phyloP scores from a whole-genome alignment of 75 land plant species.

The Selaginella tamariscina region DNA sequence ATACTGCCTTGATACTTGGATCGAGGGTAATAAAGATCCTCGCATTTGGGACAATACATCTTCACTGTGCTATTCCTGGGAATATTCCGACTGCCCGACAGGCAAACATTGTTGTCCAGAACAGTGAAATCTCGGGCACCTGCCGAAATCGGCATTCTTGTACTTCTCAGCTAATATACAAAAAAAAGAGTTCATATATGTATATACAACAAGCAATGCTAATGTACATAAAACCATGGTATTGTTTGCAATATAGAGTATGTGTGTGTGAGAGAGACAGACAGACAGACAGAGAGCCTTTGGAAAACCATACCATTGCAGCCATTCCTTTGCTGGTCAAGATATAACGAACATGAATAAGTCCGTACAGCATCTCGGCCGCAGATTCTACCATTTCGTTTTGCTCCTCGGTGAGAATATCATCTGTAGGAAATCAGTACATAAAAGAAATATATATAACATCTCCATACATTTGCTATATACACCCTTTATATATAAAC shows the following conservation, averaged over 20 bases:
- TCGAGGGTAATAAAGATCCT: conserved; percentile 67
- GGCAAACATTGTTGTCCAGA: conserved; percentile 73
- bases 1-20: conserved; percentile 49
- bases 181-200: neutral
- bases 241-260: neutral
- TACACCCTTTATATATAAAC: too few relatives aligned
- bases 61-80: conserved; percentile 70
- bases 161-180: conserved; percentile 35
- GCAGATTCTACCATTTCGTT: conserved; percentile 69
- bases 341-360: conserved; percentile 63
- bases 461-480: too few relatives aligned
- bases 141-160: conserved; percentile 65
- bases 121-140: conserved; percentile 82
- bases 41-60: conserved; percentile 78
- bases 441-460: neutral
- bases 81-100: conserved; percentile 72
- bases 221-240: neutral
- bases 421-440: conserved; percentile 34
- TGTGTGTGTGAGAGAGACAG: neutral
- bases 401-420: conserved; percentile 52
- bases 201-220: neutral
- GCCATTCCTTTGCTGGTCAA: conserved; percentile 63
- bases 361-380: conserved; percentile 64
- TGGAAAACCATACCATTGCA: conserved; percentile 49
- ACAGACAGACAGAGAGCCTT: too few relatives aligned